A percentile compares a stretch with the other conserved stretches of the same genome.
Evolutionary conservation across 257 asterid species (phyloP).

Genomic region (Paulownia fortunei): DNA sequence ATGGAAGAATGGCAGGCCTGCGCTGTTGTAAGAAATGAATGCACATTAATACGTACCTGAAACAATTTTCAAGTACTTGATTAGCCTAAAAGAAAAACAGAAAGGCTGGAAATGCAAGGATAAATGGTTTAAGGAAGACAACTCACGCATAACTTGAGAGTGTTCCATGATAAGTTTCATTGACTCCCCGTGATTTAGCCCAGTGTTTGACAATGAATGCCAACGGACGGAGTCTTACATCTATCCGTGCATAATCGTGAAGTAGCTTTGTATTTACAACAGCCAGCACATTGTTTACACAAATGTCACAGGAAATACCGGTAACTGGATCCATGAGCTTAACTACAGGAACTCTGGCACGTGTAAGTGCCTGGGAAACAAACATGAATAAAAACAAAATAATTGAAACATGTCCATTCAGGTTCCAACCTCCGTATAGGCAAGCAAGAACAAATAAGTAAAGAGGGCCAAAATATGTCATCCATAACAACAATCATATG

Average conservation of each 20-base stretch:
- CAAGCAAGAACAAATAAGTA: not conserved
- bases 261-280: constrained; percentile 94
- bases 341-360: constrained; percentile 95
- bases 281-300: constrained; percentile 88
- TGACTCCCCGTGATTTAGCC: constrained; percentile 95
- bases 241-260: constrained; percentile 84
- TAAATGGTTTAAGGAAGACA: not conserved
- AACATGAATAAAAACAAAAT: constrained; percentile 21
- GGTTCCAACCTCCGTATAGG: not conserved
- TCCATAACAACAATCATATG: not conserved
- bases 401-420: not conserved
- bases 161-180: constrained; percentile 92
- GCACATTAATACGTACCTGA: constrained; percentile 98
- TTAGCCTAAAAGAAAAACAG: constrained; percentile 23
- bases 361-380: constrained; percentile 84
- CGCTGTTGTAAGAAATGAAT: constrained; percentile 96
- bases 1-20: constrained; percentile 93
- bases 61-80: constrained; percentile 29
- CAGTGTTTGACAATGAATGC: constrained; percentile 95
- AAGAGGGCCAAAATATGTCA: not conserved
- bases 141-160: constrained; percentile 98
- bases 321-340: constrained; percentile 98
- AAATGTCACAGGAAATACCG: constrained; percentile 87
- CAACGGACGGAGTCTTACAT: constrained; percentile 82
- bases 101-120: constrained; percentile 20